Evolutionary conservation across 176 grass and related monocot species (phyloP).

Genomic region (Miscanthus lutarioriparius): DNA sequence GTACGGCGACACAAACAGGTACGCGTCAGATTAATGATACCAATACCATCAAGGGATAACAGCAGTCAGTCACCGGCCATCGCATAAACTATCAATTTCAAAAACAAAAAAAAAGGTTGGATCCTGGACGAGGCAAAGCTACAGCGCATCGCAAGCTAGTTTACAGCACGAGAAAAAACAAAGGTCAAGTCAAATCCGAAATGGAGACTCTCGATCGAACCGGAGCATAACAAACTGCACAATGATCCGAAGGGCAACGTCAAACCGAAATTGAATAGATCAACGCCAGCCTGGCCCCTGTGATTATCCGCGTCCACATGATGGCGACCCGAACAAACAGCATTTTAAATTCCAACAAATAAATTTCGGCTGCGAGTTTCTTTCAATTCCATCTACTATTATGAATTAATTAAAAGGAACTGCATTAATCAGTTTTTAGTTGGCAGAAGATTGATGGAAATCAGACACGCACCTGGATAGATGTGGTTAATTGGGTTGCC

Average conservation of each 20-base stretch:
- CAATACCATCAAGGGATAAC: neutral
- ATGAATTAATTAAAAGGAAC: no score
- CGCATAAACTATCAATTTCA: neutral
- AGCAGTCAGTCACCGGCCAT: neutral
- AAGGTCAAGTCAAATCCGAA: slow-evolving; percentile 1
- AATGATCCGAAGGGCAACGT: neutral
- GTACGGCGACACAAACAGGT: neutral
- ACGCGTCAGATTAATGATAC: neutral
- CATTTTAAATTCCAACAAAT: neutral
- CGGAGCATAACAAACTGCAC: neutral
- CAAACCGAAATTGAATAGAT: slow-evolving; percentile 12
- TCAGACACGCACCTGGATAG: neutral
- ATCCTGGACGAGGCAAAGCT: slow-evolving; percentile 8
- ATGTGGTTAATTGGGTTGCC: neutral
- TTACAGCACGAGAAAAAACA: neutral
- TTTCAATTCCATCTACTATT: neutral
- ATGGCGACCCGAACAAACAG: neutral
- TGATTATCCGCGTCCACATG: slow-evolving; percentile 23
- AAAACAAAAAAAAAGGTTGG: neutral
- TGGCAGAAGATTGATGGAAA: neutral
- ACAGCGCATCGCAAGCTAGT: neutral
- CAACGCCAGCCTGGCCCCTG: neutral
- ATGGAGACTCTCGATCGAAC: neutral
- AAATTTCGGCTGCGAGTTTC: neutral
- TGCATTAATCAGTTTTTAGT: neutral